These are phyloP conservation scores for Trichoderma orchidacearum DNA, from an alignment of 495 filamentous ascomycete species.

Conservation along the genomic window DNA sequence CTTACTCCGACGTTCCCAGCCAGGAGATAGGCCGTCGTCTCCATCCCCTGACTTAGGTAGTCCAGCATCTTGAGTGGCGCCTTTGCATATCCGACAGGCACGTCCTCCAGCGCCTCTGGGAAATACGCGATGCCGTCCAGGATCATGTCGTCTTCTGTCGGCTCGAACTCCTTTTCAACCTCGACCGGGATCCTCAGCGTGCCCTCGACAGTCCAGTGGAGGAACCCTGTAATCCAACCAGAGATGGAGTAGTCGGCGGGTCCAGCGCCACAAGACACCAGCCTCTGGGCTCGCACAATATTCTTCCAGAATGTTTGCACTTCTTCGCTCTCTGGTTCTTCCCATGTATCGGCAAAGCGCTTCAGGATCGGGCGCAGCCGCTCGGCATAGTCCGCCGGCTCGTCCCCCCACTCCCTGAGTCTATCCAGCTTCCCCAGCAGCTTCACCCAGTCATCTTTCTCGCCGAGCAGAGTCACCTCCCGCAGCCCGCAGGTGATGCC, in stretches of 20 bases:
- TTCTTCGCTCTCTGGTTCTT: conserved; percentile 16
- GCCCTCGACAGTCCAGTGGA: conserved; percentile 30
- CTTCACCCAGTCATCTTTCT: conserved; percentile 19
- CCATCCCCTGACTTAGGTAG: conserved; percentile 4
- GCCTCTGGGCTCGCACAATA: conserved; percentile 12
- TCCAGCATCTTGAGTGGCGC: conserved; percentile 17
- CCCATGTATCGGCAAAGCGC: conserved; percentile 20
- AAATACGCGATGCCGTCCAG: conserved; percentile 12
- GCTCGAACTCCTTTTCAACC: not conserved
- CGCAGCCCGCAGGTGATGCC: conserved; percentile 22
- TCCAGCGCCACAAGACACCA: conserved; percentile 11
- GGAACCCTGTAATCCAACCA: conserved; percentile 37
- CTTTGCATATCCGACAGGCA: conserved; percentile 15
- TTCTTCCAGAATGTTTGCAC: conserved; percentile 27
- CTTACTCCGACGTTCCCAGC: conserved; percentile 15
- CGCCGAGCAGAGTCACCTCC: conserved; percentile 23
- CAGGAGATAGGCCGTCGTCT: conserved; percentile 11
- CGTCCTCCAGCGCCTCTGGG: conserved; percentile 9
- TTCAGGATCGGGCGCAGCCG: conserved; percentile 20
- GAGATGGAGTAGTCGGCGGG: conserved; percentile 11
- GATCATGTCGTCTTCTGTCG: not conserved
- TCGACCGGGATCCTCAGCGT: not conserved
- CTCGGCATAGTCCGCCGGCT: conserved; percentile 14
- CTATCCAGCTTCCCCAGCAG: conserved; percentile 14
- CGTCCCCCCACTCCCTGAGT: conserved; percentile 18